Conservation (phyloP, 345 rosid species). For the Acer saccharum region DNA sequence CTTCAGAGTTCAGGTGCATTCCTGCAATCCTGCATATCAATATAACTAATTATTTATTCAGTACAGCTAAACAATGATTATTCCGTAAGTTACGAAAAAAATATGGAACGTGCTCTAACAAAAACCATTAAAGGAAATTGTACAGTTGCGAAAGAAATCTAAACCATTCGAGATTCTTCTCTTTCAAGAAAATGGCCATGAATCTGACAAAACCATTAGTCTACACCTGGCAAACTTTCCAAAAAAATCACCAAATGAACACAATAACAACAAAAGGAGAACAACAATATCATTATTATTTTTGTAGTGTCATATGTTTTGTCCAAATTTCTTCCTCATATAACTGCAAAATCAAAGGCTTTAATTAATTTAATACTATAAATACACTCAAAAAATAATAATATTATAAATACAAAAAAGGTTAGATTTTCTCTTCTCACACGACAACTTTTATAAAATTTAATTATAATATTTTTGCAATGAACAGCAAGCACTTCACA, state of each 20-base stretch:
- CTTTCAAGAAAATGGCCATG: conserved; percentile 16
- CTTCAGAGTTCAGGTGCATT: too few species aligned
- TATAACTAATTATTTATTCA: too few species aligned
- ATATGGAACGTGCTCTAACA: background rate
- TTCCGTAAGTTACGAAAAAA: too few species aligned
- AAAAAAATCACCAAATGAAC: background rate
- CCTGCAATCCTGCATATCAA: too few species aligned
- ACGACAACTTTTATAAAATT: conserved; percentile 21
- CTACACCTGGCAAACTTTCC: conserved; percentile 25
- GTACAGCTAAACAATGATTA: too few species aligned
- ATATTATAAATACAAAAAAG: background rate
- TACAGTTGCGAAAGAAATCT: background rate
- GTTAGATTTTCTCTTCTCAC: background rate
- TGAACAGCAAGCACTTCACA: too few species aligned
- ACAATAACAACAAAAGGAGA: conserved; percentile 6
- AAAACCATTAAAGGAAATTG: background rate
- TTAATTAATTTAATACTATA: background rate
- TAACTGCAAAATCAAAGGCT: conserved; percentile 23
- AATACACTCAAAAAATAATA: background rate
- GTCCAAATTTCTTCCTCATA: conserved; percentile 18
- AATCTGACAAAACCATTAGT: conserved; percentile 19
- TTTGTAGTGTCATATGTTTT: conserved; percentile 9
- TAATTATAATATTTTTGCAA: too few species aligned
- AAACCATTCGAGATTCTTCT: background rate
- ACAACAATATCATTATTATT: conserved; percentile 11